phyloP scores from a whole-genome alignment of 2,329 filamentous ascomycete species.

The Colletotrichum shisoi region DNA sequence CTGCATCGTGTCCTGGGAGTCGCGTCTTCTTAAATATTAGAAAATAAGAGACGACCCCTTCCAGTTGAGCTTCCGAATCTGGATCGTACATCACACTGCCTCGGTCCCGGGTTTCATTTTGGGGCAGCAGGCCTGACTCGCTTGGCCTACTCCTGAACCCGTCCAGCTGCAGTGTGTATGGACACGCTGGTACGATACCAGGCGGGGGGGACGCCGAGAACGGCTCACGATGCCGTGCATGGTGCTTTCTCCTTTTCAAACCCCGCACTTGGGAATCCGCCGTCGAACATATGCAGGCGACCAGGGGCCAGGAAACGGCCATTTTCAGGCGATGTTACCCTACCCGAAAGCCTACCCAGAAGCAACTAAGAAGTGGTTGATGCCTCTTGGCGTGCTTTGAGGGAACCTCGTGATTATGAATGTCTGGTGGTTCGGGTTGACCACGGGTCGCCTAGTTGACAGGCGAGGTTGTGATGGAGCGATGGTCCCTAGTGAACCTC shows the following conservation, averaged over 20 bases:
- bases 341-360: not conserved
- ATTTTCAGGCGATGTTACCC: not conserved
- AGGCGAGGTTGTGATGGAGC: not conserved
- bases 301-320: conserved; percentile 1
- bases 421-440: not conserved
- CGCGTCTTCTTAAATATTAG: not conserved
- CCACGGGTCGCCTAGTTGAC: not conserved
- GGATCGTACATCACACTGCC: not conserved
- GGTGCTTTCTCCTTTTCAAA: conserved; percentile 1
- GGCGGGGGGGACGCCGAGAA: not conserved
- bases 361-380: not conserved
- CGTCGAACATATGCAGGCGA: not conserved
- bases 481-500: not conserved
- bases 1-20: not conserved
- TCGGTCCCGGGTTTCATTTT: not conserved
- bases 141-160: not conserved
- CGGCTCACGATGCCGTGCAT: conserved; percentile 10
- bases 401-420: not conserved
- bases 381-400: not conserved
- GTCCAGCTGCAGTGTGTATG: not conserved
- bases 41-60: not conserved
- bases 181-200: not conserved
- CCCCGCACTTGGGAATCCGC: conserved; percentile 3
- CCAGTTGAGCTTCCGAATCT: no score
- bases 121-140: not conserved